Base-by-base conservation (phyloP, 2,329 filamentous ascomycete genomes). In the Fulvia fulva region DNA sequence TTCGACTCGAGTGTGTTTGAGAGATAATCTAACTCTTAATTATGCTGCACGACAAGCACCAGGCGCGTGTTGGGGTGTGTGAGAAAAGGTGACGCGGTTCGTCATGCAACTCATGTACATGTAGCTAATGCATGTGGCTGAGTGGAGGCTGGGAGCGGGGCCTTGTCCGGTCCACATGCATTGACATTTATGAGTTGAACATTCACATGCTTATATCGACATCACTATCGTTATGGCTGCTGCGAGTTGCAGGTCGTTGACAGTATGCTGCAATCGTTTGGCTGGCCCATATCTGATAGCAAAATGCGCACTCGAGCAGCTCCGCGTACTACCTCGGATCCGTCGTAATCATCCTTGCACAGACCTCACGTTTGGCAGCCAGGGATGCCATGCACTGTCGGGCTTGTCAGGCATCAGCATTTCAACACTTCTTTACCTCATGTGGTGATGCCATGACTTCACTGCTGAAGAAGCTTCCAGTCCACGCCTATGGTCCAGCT, bases 401-500 rank as follows among this genome's bases (percentile, higher is more conserved):
- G 3, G 37, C 11, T 16, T 11, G 8, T 26, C 47, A 26, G 47
- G 23, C 47, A 51, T 26, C 30, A 9, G 26, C 45, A 23, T 45
- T n/a, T 19, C 16, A n/a, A 41, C 16, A 19, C 16, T 3, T 41
- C 16, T 32, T 34, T 34, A 34, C n/a, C n/a, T n/a, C 41, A 44
- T 44, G 22, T 41, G 3, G 34, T 41, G 34, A 7, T 6, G 34
- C 34, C 14, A 37, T 37, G 34, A 25, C 8, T 23, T 32, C 23
- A 32, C 12, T 45, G 21, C 44, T 19, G 51, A 50, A 57, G 41
- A 43, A 65, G 26, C 52, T 63, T 67, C 77, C 77, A 80, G 53
- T 79, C 76, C 22, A 77, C 75, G 49, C 68, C 76, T 16, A 78
- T 71, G 12, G 67, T 59, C 74, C 75, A 78, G 32, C 43, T 71